Percentiles rank a stretch among this genome's conserved stretches.
Evolutionary conservation across 2,329 filamentous ascomycete species (phyloP).

Genomic region (Periglandula ipomoeae): DNA sequence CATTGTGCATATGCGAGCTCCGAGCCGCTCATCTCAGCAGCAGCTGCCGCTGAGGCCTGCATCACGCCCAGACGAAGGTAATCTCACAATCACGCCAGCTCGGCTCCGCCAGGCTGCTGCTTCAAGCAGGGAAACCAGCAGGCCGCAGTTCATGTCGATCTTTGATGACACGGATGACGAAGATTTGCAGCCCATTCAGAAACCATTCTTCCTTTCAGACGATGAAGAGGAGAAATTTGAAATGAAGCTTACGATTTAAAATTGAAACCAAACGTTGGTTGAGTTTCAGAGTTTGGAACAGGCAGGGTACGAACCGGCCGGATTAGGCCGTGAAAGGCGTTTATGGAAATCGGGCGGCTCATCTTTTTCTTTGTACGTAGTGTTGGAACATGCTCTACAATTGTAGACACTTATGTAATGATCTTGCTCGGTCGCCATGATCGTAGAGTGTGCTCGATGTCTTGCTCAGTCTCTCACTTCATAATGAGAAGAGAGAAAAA

Average conservation of each 20-base stretch:
- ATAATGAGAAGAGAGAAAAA: background rate
- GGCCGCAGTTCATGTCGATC: constrained; percentile 47
- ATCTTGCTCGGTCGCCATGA: background rate
- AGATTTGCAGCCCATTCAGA: constrained; percentile 20
- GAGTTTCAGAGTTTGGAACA: constrained; percentile 3
- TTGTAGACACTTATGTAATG: background rate
- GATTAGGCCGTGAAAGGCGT: background rate
- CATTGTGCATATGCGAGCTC: constrained; percentile 26
- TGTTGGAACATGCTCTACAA: background rate
- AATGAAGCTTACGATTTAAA: constrained; percentile 30
- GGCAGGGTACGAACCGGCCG: background rate
- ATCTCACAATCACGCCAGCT: constrained; percentile 40
- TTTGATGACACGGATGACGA: constrained; percentile 44
- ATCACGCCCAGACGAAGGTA: constrained; percentile 10
- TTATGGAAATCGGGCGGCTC: background rate
- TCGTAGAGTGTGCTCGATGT: background rate
- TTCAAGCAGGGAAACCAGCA: constrained; percentile 18
- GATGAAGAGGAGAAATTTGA: constrained; percentile 50
- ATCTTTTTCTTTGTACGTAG: background rate
- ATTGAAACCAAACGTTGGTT: background rate
- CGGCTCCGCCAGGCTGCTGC: constrained; percentile 17
- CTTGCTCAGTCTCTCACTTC: background rate
- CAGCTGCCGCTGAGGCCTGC: constrained; percentile 12
- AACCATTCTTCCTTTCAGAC: constrained; percentile 19
- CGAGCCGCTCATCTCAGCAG: constrained; percentile 9